Conservation (phyloP, 768 basidiomycete genomes). For the Clitopilus passeckerianus region DNA sequence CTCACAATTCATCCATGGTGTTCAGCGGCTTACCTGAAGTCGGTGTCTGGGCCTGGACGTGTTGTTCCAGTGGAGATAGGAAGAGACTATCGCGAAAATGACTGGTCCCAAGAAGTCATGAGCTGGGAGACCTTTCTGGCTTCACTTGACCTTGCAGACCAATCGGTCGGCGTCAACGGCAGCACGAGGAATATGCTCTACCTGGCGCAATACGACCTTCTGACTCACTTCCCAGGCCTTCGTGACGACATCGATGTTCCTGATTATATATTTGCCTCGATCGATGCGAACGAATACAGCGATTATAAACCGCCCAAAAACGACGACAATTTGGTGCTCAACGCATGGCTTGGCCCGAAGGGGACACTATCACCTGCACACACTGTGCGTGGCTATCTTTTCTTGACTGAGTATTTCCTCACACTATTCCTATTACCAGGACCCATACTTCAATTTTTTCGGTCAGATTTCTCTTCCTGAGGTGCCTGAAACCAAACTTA, state of each 20-base stretch:
- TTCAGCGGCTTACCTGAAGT: slow-evolving; percentile 62
- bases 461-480: slow-evolving; percentile 34
- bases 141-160: slow-evolving; percentile 30
- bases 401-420: slow-evolving; percentile 5
- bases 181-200: slow-evolving; percentile 45
- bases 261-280: slow-evolving; percentile 78
- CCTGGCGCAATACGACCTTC: slow-evolving; percentile 87
- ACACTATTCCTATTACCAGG: slow-evolving; percentile 39
- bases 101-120: slow-evolving; percentile 82
- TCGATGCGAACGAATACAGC: slow-evolving; percentile 38
- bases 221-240: slow-evolving; percentile 79
- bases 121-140: slow-evolving; percentile 72
- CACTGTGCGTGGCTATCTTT: slow-evolving; percentile 41
- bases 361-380: slow-evolving; percentile 88
- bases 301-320: slow-evolving; percentile 62
- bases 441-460: slow-evolving; percentile 92
- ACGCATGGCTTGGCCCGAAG: slow-evolving; percentile 79
- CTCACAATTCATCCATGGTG: slow-evolving; percentile 65
- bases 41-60: slow-evolving; percentile 72
- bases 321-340: slow-evolving; percentile 61
- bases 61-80: slow-evolving; percentile 91
- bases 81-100: slow-evolving; percentile 68
- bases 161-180: slow-evolving; percentile 9
- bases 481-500: slow-evolving; percentile 5
- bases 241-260: slow-evolving; percentile 76